Conservation (phyloP, 2,329 filamentous ascomycete species). For the Penicillium fuscoglaucum region DNA sequence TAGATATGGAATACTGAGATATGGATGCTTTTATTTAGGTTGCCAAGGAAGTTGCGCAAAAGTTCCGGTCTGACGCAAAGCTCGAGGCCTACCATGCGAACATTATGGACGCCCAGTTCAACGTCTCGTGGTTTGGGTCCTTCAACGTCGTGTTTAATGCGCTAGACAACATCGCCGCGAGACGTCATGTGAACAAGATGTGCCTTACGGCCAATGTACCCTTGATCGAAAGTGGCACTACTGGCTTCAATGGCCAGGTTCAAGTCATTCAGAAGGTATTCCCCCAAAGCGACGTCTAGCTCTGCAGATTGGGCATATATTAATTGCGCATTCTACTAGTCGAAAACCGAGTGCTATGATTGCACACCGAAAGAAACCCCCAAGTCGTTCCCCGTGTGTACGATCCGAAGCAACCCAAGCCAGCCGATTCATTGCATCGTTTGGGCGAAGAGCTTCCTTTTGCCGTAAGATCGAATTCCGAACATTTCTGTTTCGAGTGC, state of each 20-base stretch:
- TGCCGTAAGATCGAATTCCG: constrained; percentile 58
- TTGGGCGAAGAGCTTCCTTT: constrained; percentile 94
- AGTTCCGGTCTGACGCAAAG: constrained; percentile 84
- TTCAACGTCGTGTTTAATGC: constrained; percentile 95
- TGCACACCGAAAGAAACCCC: constrained; percentile 86
- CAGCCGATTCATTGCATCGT: constrained; percentile 99
- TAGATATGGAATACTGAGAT: constrained; percentile 17
- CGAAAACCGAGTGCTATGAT: constrained; percentile 91
- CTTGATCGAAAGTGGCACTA: constrained; percentile 93
- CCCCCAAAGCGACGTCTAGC: neutral
- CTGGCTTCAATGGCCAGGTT: constrained; percentile 95
- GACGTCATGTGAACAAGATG: constrained; percentile 96
- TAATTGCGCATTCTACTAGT: constrained; percentile 44
- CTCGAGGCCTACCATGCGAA: constrained; percentile 90
- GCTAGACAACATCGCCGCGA: constrained; percentile 89
- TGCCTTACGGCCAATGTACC: constrained; percentile 88
- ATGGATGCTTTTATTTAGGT: constrained; percentile 56
- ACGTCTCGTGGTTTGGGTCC: constrained; percentile 78
- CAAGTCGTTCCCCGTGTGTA: constrained; percentile 94
- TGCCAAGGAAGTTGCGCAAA: constrained; percentile 85
- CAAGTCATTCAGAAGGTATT: constrained; percentile 84
- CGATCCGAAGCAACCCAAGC: constrained; percentile 91
- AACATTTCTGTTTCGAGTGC: neutral
- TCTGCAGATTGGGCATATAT: neutral
- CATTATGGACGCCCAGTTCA: constrained; percentile 87